These are phyloP conservation scores for Luvunga scandens DNA, from an alignment of 345 rosid species.

Conservation along the genomic window DNA sequence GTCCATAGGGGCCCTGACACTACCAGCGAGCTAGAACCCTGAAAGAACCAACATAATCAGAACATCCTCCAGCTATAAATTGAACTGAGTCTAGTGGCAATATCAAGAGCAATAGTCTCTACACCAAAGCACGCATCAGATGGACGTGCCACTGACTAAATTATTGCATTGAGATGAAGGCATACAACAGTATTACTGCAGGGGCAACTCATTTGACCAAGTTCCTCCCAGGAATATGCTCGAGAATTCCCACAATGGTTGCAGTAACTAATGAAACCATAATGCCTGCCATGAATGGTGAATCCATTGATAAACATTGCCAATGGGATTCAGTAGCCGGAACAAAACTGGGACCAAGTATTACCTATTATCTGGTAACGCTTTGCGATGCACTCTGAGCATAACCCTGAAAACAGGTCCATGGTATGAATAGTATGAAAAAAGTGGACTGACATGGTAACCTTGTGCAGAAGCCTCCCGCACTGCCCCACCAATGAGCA, in stretches of 20 bases:
- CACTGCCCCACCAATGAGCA: conserved; percentile 90
- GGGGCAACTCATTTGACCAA: conserved; percentile 60
- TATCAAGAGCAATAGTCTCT: not conserved
- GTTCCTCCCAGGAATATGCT: conserved; percentile 62
- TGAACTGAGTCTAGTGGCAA: not conserved
- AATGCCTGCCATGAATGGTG: conserved; percentile 46
- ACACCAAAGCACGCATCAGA: not conserved
- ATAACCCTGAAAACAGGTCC: conserved; percentile 84
- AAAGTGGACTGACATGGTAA: conserved; percentile 67
- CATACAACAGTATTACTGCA: conserved; percentile 47
- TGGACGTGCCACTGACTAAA: not conserved
- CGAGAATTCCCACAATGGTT: conserved; percentile 60
- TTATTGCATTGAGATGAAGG: not conserved
- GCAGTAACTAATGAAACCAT: conserved; percentile 83
- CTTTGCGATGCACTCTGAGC: conserved; percentile 62
- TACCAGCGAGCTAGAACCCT: conserved; percentile 45
- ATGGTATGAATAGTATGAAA: conserved; percentile 80
- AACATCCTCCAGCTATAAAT: not conserved
- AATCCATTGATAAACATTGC: conserved; percentile 10
- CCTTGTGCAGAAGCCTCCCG: conserved; percentile 86
- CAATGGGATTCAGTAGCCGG: not conserved
- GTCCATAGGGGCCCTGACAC: conserved; percentile 85
- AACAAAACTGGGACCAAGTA: not conserved
- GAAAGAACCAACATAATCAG: not conserved
- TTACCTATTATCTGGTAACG: conserved; percentile 58